Conservation (phyloP, 768 basidiomycete genomes). For the Russula ochroleuca region DNA sequence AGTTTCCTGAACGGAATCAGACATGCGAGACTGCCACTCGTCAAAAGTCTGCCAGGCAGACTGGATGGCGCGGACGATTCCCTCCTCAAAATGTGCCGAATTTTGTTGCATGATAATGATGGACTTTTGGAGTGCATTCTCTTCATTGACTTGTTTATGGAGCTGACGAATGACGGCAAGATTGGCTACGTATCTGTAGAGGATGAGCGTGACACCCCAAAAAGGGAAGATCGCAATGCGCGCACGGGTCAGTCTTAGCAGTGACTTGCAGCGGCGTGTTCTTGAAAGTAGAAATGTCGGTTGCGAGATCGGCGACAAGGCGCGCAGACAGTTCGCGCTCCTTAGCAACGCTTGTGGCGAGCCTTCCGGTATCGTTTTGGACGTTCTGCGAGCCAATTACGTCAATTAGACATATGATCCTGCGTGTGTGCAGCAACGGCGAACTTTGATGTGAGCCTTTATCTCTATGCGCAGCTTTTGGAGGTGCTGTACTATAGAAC, state of each 20-base stretch:
- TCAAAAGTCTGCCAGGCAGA: slow-evolving; percentile 97
- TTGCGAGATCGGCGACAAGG: slow-evolving; percentile 81
- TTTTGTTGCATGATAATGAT: slow-evolving; percentile 99
- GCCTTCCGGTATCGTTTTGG: slow-evolving; percentile 92
- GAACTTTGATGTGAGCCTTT: slow-evolving; percentile 94
- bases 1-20: slow-evolving; percentile 64
- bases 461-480: slow-evolving; percentile 94
- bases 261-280: slow-evolving; percentile 89
- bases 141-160: slow-evolving; percentile 90
- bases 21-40: slow-evolving; percentile 87
- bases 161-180: slow-evolving; percentile 72
- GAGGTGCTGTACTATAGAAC: slow-evolving; percentile 95
- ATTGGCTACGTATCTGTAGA: slow-evolving; percentile 61
- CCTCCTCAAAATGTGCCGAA: slow-evolving; percentile 94
- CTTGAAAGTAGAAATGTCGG: slow-evolving; percentile 85
- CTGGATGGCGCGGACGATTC: slow-evolving; percentile 91
- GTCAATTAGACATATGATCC: background rate
- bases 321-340: slow-evolving; percentile 87
- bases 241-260: slow-evolving; percentile 78
- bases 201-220: background rate
- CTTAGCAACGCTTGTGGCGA: slow-evolving; percentile 85
- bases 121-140: slow-evolving; percentile 95
- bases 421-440: slow-evolving; percentile 15
- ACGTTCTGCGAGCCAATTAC: slow-evolving; percentile 55
- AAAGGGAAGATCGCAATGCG: slow-evolving; percentile 34